phyloP scores from a whole-genome alignment of 2,329 filamentous ascomycete species.

The Eurotiales sp. region DNA sequence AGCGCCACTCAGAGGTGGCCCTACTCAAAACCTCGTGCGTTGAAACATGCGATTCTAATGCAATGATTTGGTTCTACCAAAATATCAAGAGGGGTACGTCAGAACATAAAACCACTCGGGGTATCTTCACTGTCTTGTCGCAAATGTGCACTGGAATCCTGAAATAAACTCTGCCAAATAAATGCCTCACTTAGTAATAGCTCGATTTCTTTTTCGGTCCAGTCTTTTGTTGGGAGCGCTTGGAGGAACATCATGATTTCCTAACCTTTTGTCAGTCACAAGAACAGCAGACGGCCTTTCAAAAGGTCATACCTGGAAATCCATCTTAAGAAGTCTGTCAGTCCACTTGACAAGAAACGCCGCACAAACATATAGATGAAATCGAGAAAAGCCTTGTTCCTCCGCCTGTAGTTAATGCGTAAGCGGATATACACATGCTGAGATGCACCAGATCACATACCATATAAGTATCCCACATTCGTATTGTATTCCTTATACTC shows the following conservation, averaged over 20 bases:
- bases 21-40: no score
- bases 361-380: conserved; percentile 96
- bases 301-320: conserved; percentile 59
- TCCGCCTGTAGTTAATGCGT: conserved; percentile 64
- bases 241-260: conserved; percentile 99
- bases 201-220: conserved; percentile 98
- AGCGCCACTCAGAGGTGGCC: no score
- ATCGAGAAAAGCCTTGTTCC: conserved; percentile 96
- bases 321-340: conserved; percentile 90
- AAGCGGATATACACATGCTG: conserved; percentile 12
- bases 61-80: not conserved
- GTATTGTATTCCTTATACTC: conserved; percentile 90
- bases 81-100: not conserved
- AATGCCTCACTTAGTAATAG: conserved; percentile 92
- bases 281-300: not conserved
- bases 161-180: conserved; percentile 97
- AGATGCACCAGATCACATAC: conserved; percentile 48
- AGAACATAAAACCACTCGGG: conserved; percentile 8
- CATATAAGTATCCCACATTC: conserved; percentile 99
- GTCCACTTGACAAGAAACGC: conserved; percentile 99
- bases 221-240: conserved; percentile 82
- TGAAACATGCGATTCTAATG: no score
- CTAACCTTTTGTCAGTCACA: conserved; percentile 42
- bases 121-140: conserved; percentile 33
- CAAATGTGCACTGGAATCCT: conserved; percentile 87